phyloP scores from a whole-genome alignment of 768 basidiomycete genomes.

The Hebeloma cylindrosporum region DNA sequence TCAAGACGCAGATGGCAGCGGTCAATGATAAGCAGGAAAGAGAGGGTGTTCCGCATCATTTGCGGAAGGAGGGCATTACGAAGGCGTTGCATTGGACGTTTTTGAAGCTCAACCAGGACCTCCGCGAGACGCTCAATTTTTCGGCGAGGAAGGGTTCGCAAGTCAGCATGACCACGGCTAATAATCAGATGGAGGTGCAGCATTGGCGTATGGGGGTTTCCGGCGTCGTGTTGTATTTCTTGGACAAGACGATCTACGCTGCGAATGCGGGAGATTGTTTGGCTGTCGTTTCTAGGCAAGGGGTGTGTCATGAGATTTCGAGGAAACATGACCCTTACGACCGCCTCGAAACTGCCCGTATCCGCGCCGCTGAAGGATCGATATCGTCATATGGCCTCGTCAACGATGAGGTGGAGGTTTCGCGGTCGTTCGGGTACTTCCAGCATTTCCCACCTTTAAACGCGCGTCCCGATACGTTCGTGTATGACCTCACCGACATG shows the following conservation, averaged over 20 bases:
- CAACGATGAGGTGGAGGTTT: constrained; percentile 88
- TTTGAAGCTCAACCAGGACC: constrained; percentile 78
- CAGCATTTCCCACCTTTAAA: constrained; percentile 89
- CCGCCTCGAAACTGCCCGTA: constrained; percentile 78
- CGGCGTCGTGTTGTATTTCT: constrained; percentile 84
- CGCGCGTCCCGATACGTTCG: constrained; percentile 76
- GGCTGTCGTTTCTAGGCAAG: constrained; percentile 81
- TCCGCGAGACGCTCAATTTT: constrained; percentile 66
- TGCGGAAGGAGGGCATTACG: constrained; percentile 43
- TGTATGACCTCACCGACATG: constrained; percentile 67
- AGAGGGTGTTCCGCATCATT: constrained; percentile 27
- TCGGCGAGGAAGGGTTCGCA: constrained; percentile 71
- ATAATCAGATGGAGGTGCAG: too few species aligned
- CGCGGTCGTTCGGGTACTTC: constrained; percentile 93
- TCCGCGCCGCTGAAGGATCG: constrained; percentile 91
- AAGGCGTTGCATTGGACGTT: constrained; percentile 89
- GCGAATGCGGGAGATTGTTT: constrained; percentile 89
- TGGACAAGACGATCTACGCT: constrained; percentile 76
- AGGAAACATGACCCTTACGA: constrained; percentile 90
- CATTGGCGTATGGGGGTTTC: constrained; percentile 72
- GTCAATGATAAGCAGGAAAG: constrained; percentile 41
- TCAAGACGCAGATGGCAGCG: constrained; percentile 56
- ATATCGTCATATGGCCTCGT: constrained; percentile 88
- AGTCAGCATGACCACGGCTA: constrained; percentile 56
- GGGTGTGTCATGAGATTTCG: constrained; percentile 72